Evolutionary conservation across 2,329 filamentous ascomycete species (phyloP), one percentile per base, ranked within the genome.

Genomic region (Ceratocystis destructans): DNA sequence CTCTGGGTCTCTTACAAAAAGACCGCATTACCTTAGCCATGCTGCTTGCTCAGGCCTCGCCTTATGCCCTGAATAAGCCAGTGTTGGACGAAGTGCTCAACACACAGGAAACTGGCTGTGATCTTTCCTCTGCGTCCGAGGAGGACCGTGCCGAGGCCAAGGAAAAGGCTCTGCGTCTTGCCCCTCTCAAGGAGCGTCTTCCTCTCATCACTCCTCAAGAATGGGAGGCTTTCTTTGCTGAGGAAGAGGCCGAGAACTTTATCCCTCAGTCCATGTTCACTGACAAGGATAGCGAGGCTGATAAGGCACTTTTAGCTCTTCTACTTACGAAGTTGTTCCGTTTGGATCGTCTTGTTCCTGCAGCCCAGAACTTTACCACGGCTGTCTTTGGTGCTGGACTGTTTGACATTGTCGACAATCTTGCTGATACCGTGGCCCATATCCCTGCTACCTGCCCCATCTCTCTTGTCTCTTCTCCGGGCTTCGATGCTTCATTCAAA

Each of bases 401-500:
- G 61, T 86, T 96, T 67, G 90, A 96, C 70, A 83, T 89, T 61
- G 87, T 87, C 62, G 90, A 93, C 72, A 92, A 97, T 73, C 83
- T 99, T 61, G 87, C 87, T 73, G 85, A 89, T 68, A 93, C 94
- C 20, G 89, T 96, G 66, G 83, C 86, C 64, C 87, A 96, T 75
- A 90, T 96, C 64, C 87, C 87, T 5, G 86, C 93, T 37, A 89
- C 86, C 41, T 86, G 90, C 1, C 94, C 94, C 8, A 89, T 99
- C 70, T 88, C 94, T 2, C 83, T 99, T 45, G 93, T 93, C 72
- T 99, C 94, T 5, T 96, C 88, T 72, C 91, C 93, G 68, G 94
- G 94, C 46, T 99, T 99, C 74, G 94, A 99, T 76, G 95, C 95
- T 65, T 96, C 90, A 74, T 99, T 97, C 85, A 99, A 99, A 80